Conservation (phyloP, 108 stramenopile species). For the Cyclotella atomus region DNA sequence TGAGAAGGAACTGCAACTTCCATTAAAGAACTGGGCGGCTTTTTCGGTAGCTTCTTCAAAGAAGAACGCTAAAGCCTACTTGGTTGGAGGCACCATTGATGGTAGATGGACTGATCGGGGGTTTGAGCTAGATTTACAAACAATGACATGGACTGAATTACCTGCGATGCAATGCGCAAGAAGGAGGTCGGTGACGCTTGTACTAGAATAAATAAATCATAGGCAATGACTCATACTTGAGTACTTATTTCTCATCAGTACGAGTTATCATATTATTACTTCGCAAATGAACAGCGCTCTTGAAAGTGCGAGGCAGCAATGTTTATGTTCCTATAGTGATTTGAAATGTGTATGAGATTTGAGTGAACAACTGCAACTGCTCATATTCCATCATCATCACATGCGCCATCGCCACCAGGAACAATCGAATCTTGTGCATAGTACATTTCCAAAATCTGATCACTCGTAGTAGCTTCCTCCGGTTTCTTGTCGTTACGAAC, state of each 20-base stretch:
- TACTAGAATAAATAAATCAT: conserved; percentile 29
- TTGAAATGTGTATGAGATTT: no score
- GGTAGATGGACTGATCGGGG: conserved; percentile 44
- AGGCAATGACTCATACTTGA: no score
- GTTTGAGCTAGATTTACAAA: conserved; percentile 34
- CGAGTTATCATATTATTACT: no score
- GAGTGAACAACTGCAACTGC: no score
- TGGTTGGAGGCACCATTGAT: conserved; percentile 38
- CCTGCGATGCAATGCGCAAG: conserved; percentile 29
- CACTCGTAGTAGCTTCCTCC: conserved; percentile 94
- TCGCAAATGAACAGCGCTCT: no score
- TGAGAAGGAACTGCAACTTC: conserved; percentile 16
- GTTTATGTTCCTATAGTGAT: no score
- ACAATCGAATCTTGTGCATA: conserved; percentile 89
- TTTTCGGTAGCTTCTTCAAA: conserved; percentile 25
- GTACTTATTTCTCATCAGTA: no score
- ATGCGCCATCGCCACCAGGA: conserved; percentile 35
- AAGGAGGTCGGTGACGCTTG: conserved; percentile 33
- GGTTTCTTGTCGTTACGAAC: conserved; percentile 97
- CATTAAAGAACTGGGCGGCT: conserved; percentile 31
- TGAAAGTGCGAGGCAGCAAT: no score
- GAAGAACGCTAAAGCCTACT: conserved; percentile 14
- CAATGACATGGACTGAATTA: conserved; percentile 38
- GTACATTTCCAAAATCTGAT: conserved; percentile 97
- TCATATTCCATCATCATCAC: conserved; percentile 66